Base-by-base conservation (phyloP, 2,329 filamentous ascomycete genomes). In the Cordyceps cicadae region DNA sequence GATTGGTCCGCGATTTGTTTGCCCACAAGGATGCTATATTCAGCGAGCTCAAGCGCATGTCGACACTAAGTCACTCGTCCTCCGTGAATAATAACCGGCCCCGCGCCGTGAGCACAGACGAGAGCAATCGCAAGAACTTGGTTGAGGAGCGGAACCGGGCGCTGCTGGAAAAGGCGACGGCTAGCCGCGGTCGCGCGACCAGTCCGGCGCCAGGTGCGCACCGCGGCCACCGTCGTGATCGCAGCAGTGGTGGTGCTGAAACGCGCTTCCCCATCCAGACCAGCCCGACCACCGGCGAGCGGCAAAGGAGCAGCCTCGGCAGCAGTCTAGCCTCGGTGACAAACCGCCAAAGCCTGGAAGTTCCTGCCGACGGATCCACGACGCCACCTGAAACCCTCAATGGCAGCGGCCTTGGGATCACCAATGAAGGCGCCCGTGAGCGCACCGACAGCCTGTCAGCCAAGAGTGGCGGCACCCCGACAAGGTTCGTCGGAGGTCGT, bases 21-120 rank as follows among this genome's bases (percentile, higher is more conserved):
- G 83, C 88, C 8, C 88, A 97, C 78, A 99, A 99, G 75, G 90
- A 96, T 63, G 84, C 89, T 63, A 96, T 99, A 70, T 99, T 99
- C 74, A 90, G 88, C 65, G 94, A 97, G 72, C 81, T 99, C 64
- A 99, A 99, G 80, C 92, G 94, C 67, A 89, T 92, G 71, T 90
- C 88, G 49, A 84, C 84, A 11, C 79, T 89, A 19, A 85, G 81
- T 14, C 85, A 88, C 67, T 82, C 83, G n/a, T 79, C 81, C 49
- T 87, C 87, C 1, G 71, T 81, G 34, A 76, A 75, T 64, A 82
- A 79, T 66, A 82, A 79, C 66, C 86, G 91, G 48, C 88, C 90
- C 26, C 88, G 94, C 53, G 92, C 92, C 34, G 90, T 97, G 69
- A 95, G 90, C 72, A 96, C 92, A 0, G 92, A 99, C 70, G 94